These are phyloP conservation scores for Melastoma malabathricum DNA, from an alignment of 345 rosid species.

Conservation along the genomic window DNA sequence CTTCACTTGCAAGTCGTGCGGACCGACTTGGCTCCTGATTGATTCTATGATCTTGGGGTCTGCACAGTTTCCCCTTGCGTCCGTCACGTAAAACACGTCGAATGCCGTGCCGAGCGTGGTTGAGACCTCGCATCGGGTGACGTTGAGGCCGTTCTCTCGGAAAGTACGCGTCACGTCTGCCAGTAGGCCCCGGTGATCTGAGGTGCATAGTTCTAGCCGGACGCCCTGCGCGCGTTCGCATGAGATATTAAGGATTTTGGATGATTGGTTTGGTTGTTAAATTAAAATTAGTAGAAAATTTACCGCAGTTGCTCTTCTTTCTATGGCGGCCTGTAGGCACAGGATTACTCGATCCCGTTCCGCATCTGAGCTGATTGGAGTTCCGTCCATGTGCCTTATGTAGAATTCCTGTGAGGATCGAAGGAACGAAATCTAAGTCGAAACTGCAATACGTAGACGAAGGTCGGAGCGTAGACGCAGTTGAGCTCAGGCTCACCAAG, in stretches of 20 bases:
- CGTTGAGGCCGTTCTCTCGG: constrained; percentile 32
- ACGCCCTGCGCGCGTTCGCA: constrained; percentile 18
- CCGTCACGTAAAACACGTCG: constrained; percentile 31
- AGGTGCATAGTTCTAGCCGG: constrained; percentile 23
- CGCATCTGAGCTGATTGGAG: constrained; percentile 38
- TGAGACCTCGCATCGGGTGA: constrained; percentile 31
- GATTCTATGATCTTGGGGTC: constrained; percentile 25
- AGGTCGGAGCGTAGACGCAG: too few species aligned
- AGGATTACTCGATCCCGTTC: constrained; percentile 37
- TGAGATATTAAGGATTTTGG: neutral
- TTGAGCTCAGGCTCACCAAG: constrained; percentile 14
- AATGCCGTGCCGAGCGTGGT: constrained; percentile 18
- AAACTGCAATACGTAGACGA: too few species aligned
- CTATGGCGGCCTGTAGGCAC: constrained; percentile 31
- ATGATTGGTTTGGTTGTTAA: too few species aligned
- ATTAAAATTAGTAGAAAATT: too few species aligned
- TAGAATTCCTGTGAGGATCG: constrained; percentile 23
- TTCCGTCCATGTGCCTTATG: constrained; percentile 30
- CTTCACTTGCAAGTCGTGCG: constrained; percentile 21
- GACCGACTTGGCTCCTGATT: constrained; percentile 23
- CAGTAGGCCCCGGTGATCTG: constrained; percentile 24
- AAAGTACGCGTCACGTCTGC: constrained; percentile 39
- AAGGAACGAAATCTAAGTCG: too few species aligned
- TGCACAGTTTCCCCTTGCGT: constrained; percentile 20
- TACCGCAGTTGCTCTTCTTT: constrained; percentile 40